Evolutionary conservation across 2,329 filamentous ascomycete genomes (phyloP).

Genomic region (Alternaria solani): DNA sequence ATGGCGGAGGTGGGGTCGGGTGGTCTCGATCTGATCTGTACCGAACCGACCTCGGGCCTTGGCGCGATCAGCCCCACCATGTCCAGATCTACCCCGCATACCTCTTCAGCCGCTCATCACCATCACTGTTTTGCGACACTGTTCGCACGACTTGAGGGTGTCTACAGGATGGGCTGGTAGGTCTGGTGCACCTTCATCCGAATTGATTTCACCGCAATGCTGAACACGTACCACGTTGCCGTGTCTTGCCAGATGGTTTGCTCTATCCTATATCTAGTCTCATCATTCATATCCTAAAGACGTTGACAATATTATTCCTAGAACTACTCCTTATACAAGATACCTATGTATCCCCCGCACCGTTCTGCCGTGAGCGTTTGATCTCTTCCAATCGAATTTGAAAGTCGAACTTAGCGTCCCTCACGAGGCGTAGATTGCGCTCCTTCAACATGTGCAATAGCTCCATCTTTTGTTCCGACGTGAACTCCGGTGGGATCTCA

Average conservation of each 20-base stretch:
- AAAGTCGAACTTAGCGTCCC: neutral
- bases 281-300: neutral
- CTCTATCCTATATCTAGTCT: neutral
- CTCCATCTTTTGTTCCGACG: neutral
- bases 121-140: too few species aligned
- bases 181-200: too few species aligned
- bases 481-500: neutral
- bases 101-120: neutral
- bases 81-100: neutral
- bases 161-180: too few species aligned
- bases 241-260: neutral
- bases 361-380: neutral
- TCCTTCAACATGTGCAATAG: neutral
- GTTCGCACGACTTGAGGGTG: too few species aligned
- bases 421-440: neutral
- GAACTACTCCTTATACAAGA: neutral
- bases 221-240: neutral
- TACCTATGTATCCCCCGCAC: neutral
- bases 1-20: neutral
- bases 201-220: neutral
- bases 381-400: neutral
- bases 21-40: neutral
- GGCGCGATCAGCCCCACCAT: neutral
- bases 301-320: neutral
- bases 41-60: constrained; percentile 6